phyloP scores from a whole-genome alignment of 2,329 filamentous ascomycete genomes.

The Xylariaceae sp. region DNA sequence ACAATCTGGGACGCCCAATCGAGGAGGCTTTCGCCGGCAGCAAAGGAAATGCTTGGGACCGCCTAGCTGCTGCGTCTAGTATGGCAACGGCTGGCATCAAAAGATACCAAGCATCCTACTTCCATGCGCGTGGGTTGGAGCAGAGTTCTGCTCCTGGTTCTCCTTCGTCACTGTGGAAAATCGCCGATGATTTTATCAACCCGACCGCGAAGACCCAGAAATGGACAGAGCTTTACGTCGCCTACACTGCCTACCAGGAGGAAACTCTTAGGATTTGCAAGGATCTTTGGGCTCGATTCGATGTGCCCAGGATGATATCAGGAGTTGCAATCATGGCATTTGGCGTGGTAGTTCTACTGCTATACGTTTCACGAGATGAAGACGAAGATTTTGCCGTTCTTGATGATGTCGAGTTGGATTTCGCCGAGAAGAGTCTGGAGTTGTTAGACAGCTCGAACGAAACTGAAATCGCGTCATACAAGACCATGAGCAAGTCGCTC shows the following conservation, averaged over 20 bases:
- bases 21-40: slow-evolving; percentile 83
- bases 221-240: slow-evolving; percentile 45
- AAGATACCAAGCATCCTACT: slow-evolving; percentile 83
- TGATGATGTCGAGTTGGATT: slow-evolving; percentile 55
- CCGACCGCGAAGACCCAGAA: slow-evolving; percentile 37
- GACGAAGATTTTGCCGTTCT: slow-evolving; percentile 52
- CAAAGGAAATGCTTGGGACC: slow-evolving; percentile 67
- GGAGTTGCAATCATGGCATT: slow-evolving; percentile 69
- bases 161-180: slow-evolving; percentile 55
- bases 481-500: slow-evolving; percentile 37
- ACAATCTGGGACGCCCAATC: slow-evolving; percentile 89
- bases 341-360: slow-evolving; percentile 63
- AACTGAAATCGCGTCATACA: slow-evolving; percentile 29
- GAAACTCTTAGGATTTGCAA: slow-evolving; percentile 78
- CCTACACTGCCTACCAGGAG: slow-evolving; percentile 70
- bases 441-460: slow-evolving; percentile 37
- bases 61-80: slow-evolving; percentile 71
- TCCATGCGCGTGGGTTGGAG: slow-evolving; percentile 64
- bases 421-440: slow-evolving; percentile 56
- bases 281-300: slow-evolving; percentile 86
- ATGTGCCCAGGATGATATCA: slow-evolving; percentile 77
- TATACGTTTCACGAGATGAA: slow-evolving; percentile 64
- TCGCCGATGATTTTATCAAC: slow-evolving; percentile 38
- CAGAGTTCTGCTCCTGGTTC: slow-evolving; percentile 52
- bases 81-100: slow-evolving; percentile 81